Evolutionary conservation across 306 rosid species (phyloP).

Genomic region (Vigna unguiculata): DNA sequence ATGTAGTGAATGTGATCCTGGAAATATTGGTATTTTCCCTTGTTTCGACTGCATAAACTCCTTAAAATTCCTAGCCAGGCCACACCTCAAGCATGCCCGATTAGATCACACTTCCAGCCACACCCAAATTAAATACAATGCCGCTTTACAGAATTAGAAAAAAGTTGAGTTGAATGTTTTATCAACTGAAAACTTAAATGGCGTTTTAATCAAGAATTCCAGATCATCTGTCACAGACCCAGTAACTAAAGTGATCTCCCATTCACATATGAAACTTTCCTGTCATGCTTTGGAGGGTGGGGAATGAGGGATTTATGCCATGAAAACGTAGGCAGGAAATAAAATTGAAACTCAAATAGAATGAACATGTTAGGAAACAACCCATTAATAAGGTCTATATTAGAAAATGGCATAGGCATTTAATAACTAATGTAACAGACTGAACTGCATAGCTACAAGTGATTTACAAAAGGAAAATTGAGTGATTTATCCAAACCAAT

Average conservation of each 20-base stretch:
- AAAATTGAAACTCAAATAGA: too few species aligned
- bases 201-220: background rate
- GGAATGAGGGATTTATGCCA: too few species aligned
- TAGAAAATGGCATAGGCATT: too few species aligned
- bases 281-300: too few species aligned
- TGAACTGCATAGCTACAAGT: too few species aligned
- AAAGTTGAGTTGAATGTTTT: background rate
- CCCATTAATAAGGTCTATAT: too few species aligned
- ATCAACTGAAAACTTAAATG: background rate
- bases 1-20: background rate
- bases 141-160: background rate
- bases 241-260: background rate
- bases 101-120: background rate
- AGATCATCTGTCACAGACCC: background rate
- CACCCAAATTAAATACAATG: background rate
- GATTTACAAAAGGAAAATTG: background rate
- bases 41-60: conserved; percentile 1
- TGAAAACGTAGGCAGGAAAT: too few species aligned
- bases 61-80: background rate
- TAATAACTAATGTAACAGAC: too few species aligned
- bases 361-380: too few species aligned
- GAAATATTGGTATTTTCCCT: background rate
- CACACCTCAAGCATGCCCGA: background rate
- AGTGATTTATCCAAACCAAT: background rate
- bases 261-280: background rate